Evolutionary conservation across 306 rosid species (phyloP).

Genomic region (Cyamopsis tetragonoloba): DNA sequence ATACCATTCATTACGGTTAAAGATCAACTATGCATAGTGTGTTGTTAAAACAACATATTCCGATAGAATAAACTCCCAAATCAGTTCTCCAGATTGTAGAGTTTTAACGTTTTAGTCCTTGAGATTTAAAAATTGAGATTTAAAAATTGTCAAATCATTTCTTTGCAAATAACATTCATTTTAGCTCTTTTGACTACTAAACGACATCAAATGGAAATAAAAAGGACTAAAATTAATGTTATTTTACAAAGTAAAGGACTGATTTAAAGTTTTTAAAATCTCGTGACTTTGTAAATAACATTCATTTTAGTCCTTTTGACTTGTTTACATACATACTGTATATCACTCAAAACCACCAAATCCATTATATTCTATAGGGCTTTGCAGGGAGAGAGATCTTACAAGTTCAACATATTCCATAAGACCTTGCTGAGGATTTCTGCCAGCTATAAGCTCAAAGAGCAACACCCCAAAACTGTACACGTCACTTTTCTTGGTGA

Average conservation of each 20-base stretch:
- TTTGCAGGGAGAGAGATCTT: slow-evolving; percentile 41
- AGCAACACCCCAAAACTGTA: slow-evolving; percentile 96
- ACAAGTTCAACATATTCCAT: slow-evolving; percentile 97
- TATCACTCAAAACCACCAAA: background rate
- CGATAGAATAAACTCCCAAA: background rate
- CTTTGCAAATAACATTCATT: too few species aligned
- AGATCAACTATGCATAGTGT: background rate
- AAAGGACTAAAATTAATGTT: too few species aligned
- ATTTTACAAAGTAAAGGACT: too few species aligned
- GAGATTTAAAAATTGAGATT: too few species aligned
- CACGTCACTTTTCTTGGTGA: slow-evolving; percentile 97
- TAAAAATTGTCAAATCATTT: too few species aligned
- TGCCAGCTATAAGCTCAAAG: slow-evolving; percentile 86
- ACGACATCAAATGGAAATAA: too few species aligned
- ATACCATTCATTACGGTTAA: slow-evolving; percentile 15
- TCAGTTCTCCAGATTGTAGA: too few species aligned
- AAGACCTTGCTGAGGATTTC: slow-evolving; percentile 98
- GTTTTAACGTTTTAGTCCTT: too few species aligned
- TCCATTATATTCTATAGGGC: background rate
- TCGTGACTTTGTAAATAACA: too few species aligned
- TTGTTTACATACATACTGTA: background rate
- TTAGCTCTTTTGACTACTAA: too few species aligned
- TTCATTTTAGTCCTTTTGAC: too few species aligned
- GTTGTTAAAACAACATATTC: background rate
- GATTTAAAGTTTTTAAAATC: too few species aligned